Evolutionary conservation across 108 stramenopile species (phyloP).

Genomic region (Licmophora abbreviata): DNA sequence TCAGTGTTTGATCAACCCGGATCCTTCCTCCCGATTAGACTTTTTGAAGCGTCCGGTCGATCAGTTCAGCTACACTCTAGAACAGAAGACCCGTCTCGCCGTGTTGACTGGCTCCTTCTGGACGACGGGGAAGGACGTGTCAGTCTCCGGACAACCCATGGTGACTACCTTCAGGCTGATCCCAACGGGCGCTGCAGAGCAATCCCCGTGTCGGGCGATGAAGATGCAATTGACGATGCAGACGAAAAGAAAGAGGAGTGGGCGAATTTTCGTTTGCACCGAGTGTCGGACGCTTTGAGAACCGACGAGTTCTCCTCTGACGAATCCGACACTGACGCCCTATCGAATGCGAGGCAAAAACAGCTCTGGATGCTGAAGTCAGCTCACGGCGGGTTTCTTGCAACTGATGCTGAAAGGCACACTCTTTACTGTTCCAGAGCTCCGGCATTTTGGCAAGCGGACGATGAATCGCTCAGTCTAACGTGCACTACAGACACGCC

Average conservation of each 20-base stretch:
- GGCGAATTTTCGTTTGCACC: slow-evolving; percentile 21
- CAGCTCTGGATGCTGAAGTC: slow-evolving; percentile 42
- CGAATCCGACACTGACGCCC: not conserved
- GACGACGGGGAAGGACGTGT: slow-evolving; percentile 21
- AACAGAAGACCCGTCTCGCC: not conserved
- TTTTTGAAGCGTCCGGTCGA: not conserved
- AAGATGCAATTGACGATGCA: slow-evolving; percentile 9
- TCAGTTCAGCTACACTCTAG: not conserved
- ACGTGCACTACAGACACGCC: slow-evolving; percentile 39
- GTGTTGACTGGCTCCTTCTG: slow-evolving; percentile 21
- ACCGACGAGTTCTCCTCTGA: slow-evolving; percentile 11
- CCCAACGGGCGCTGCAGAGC: slow-evolving; percentile 5
- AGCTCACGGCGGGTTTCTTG: slow-evolving; percentile 29
- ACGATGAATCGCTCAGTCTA: slow-evolving; percentile 27
- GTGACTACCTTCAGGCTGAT: slow-evolving; percentile 15
- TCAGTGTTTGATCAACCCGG: no score
- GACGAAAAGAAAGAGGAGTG: slow-evolving; percentile 12
- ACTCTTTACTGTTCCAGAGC: slow-evolving; percentile 22
- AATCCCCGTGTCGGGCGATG: slow-evolving; percentile 6
- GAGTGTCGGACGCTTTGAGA: not conserved
- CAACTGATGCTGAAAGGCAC: slow-evolving; percentile 17
- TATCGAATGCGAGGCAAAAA: slow-evolving; percentile 5
- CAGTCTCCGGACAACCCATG: slow-evolving; percentile 28
- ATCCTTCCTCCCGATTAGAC: slow-evolving; percentile 1
- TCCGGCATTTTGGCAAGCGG: slow-evolving; percentile 47